Conservation (phyloP, 148 eudicot species). For the Fagopyrum tataricum region DNA sequence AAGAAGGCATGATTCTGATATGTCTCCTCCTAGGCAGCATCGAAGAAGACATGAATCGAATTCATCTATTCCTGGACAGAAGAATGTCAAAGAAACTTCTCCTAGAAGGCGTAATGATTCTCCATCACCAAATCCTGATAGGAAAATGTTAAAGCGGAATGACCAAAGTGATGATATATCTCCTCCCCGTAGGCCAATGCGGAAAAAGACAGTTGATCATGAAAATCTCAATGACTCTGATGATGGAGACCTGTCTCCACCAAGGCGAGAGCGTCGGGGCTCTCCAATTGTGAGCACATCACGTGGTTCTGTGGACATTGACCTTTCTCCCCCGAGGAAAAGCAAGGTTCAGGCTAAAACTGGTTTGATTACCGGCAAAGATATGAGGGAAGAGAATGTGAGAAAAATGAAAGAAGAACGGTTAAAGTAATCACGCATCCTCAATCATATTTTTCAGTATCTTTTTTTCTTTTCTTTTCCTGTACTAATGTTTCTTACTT, state of each 20-base stretch:
- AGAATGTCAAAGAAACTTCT: slow-evolving; percentile 18
- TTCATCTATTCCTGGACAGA: slow-evolving; percentile 19
- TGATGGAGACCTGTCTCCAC: slow-evolving; percentile 39
- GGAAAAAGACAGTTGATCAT: slow-evolving; percentile 14
- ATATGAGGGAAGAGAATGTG: slow-evolving; percentile 63
- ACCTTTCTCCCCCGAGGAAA: slow-evolving; percentile 71
- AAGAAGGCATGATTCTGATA: slow-evolving; percentile 13
- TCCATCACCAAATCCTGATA: slow-evolving; percentile 24
- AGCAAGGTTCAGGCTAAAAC: slow-evolving; percentile 40
- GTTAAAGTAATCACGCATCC: slow-evolving; percentile 42
- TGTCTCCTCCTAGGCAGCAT: too few relatives aligned
- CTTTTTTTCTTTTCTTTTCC: not conserved
- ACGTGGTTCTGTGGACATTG: slow-evolving; percentile 20
- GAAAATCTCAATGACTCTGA: slow-evolving; percentile 10
- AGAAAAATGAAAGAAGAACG: slow-evolving; percentile 50
- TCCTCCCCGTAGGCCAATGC: slow-evolving; percentile 29
- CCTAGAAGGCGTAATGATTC: slow-evolving; percentile 27
- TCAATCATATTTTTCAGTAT: slow-evolving; percentile 4
- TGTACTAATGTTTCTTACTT: not conserved
- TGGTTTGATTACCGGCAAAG: slow-evolving; percentile 69
- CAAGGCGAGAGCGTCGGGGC: slow-evolving; percentile 29
- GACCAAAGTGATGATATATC: slow-evolving; percentile 29
- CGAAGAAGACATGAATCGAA: too few relatives aligned
- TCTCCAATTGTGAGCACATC: slow-evolving; percentile 19
- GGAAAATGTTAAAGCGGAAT: slow-evolving; percentile 5